Percentiles rank a stretch among this genome's conserved stretches.
These are phyloP conservation scores for Gossypium mustelinum DNA, from an alignment of 345 rosid species.

Conservation along the genomic window DNA sequence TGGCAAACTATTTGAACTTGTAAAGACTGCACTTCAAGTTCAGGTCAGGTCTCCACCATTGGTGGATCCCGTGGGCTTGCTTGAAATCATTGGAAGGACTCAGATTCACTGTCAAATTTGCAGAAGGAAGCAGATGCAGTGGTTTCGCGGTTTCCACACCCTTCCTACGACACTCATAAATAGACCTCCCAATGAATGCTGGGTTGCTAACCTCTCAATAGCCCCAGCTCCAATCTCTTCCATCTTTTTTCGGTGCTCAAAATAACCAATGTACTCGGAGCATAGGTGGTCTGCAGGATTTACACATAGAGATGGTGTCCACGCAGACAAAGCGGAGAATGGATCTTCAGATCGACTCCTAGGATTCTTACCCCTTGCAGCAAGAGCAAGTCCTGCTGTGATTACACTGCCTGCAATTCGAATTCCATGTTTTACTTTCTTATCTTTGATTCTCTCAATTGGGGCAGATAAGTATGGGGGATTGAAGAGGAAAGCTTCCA, in stretches of 20 bases:
- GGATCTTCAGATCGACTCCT: conserved; percentile 35
- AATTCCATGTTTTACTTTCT: conserved; percentile 59
- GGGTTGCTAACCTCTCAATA: conserved; percentile 67
- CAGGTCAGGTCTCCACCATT: conserved; percentile 81
- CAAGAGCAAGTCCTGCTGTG: conserved; percentile 81
- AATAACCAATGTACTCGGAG: conserved; percentile 79
- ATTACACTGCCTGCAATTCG: conserved; percentile 69
- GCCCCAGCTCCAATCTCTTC: conserved; percentile 75
- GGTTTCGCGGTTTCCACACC: conserved; percentile 55
- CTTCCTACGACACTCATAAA: conserved; percentile 56
- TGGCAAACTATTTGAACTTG: conserved; percentile 36
- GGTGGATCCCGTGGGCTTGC: conserved; percentile 88
- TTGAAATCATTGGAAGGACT: conserved; percentile 43
- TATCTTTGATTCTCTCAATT: conserved; percentile 60
- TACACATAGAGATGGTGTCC: conserved; percentile 63
- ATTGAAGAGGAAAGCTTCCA: conserved; percentile 71
- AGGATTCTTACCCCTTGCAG: conserved; percentile 40
- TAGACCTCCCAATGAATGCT: conserved; percentile 63
- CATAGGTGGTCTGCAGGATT: conserved; percentile 67
- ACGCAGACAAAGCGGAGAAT: conserved; percentile 50
- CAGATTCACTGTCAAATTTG: conserved; percentile 50
- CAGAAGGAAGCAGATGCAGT: conserved; percentile 69
- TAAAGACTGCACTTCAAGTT: conserved; percentile 47
- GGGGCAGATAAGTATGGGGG: conserved; percentile 82
- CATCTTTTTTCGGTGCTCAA: conserved; percentile 88